Conservation (phyloP, 768 basidiomycete species). For the Amanita rimosa region DNA sequence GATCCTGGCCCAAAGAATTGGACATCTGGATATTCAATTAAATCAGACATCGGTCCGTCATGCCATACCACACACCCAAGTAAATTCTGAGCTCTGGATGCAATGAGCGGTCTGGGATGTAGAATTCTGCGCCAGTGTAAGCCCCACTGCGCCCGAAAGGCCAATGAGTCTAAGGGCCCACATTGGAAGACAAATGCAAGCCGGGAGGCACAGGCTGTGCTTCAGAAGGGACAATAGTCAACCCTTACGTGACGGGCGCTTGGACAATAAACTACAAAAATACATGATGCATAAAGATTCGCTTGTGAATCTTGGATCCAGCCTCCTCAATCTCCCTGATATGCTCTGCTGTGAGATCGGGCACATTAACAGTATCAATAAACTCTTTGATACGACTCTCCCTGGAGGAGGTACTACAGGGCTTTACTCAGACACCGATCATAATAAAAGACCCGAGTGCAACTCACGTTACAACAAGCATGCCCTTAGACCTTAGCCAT, state of each 20-base stretch:
- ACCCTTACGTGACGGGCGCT: not conserved
- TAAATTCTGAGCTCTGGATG: slow-evolving; percentile 8
- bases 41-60: not conserved
- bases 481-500: slow-evolving; percentile 55
- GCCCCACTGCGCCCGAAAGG: not conserved
- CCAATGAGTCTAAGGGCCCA: not conserved
- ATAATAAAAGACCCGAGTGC: not conserved
- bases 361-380: slow-evolving; percentile 24
- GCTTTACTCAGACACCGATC: not conserved
- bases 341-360: slow-evolving; percentile 48
- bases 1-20: slow-evolving; percentile 28
- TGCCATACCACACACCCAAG: slow-evolving; percentile 16
- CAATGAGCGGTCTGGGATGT: not conserved
- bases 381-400: slow-evolving; percentile 34
- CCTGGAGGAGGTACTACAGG: slow-evolving; percentile 35
- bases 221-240: not conserved
- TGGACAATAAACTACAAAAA: not conserved
- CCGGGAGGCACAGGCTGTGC: not conserved
- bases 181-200: not conserved
- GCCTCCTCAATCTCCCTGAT: slow-evolving; percentile 50
- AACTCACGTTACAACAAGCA: slow-evolving; percentile 54
- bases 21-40: slow-evolving; percentile 19
- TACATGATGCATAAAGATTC: slow-evolving; percentile 23
- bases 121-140: not conserved
- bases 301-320: slow-evolving; percentile 34